Percentiles rank a stretch among this genome's conserved stretches.
phyloP scores from a whole-genome alignment of 1,284 basidiomycete species.

The Sporisorium exsertum region DNA sequence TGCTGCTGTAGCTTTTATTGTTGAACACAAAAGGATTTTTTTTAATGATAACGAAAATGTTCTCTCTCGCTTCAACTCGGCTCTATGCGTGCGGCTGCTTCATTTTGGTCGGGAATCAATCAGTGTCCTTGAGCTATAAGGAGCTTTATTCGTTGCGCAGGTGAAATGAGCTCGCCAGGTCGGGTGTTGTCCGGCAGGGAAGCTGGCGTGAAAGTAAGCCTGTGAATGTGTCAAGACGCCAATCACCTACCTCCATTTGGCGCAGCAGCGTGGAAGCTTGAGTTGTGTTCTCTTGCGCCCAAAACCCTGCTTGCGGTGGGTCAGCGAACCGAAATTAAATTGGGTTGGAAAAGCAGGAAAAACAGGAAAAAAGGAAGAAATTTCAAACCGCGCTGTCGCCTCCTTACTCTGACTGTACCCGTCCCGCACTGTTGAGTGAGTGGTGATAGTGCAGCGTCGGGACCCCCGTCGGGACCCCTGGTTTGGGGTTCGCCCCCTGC shows the following conservation, averaged over 20 bases:
- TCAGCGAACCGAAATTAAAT: no score
- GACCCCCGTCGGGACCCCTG: no score
- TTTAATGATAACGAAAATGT: no score
- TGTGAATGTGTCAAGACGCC: slow-evolving; percentile 1
- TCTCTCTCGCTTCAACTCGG: not conserved
- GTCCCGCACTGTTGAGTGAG: not conserved
- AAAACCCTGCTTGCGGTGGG: no score
- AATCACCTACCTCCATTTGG: not conserved
- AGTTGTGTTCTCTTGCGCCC: no score
- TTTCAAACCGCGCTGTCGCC: slow-evolving; percentile 2
- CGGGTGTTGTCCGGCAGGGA: not conserved
- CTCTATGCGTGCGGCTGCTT: no score
- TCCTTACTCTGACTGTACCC: slow-evolving; percentile 1
- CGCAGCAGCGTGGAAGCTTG: no score
- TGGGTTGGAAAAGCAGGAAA: no score
- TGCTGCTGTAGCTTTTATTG: not conserved
- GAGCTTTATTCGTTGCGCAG: no score
- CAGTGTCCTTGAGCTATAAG: no score
- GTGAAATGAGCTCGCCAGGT: not conserved
- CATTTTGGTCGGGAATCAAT: no score
- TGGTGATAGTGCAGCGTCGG: not conserved
- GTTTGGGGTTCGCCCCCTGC: slow-evolving; percentile 13
- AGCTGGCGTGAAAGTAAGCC: not conserved
- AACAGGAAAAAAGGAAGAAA: not conserved
- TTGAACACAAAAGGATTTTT: not conserved